A percentile compares a stretch with the other conserved stretches of the same genome.
These are phyloP conservation scores for Solanum medicagineum DNA, from an alignment of 257 asterid species.

Conservation along the genomic window DNA sequence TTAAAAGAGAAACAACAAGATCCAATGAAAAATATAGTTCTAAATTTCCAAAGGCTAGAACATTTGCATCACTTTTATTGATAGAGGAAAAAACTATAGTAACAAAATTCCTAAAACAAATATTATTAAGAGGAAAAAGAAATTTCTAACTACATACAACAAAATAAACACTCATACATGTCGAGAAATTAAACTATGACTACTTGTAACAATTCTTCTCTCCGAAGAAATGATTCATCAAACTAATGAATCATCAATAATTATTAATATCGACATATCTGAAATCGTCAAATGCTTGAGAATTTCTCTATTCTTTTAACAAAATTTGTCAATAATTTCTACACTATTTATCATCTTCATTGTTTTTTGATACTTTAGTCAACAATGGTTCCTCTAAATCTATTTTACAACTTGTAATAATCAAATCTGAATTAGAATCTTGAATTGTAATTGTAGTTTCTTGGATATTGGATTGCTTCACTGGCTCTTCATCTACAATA, in stretches of 20 bases:
- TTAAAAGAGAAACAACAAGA: not conserved
- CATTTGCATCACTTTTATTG: not conserved
- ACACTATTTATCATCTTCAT: not conserved
- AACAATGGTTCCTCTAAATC: conserved; percentile 51
- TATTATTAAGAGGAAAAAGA: not conserved
- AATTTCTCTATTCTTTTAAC: not conserved
- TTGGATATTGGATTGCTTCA: not conserved
- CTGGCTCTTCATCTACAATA: conserved; percentile 1
- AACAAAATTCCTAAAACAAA: not conserved
- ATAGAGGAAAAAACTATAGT: not conserved
- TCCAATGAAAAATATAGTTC: not conserved
- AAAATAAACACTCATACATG: not conserved
- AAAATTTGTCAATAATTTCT: not conserved
- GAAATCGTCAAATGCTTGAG: not conserved
- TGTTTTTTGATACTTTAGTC: conserved; percentile 2
- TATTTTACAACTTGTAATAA: conserved; percentile 2
- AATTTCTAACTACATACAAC: not conserved
- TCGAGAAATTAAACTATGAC: not conserved
- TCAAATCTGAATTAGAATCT: conserved; percentile 5
- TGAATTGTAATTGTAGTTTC: not conserved
- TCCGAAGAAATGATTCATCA: not conserved
- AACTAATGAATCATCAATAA: not conserved
- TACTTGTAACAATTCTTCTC: not conserved
- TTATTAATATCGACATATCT: rapidly evolving
- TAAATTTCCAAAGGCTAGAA: not conserved